A percentile compares a stretch with the other conserved stretches of the same genome.
These are phyloP conservation scores for Panaeolus papilionaceus DNA, from an alignment of 768 basidiomycete species.

Conservation along the genomic window DNA sequence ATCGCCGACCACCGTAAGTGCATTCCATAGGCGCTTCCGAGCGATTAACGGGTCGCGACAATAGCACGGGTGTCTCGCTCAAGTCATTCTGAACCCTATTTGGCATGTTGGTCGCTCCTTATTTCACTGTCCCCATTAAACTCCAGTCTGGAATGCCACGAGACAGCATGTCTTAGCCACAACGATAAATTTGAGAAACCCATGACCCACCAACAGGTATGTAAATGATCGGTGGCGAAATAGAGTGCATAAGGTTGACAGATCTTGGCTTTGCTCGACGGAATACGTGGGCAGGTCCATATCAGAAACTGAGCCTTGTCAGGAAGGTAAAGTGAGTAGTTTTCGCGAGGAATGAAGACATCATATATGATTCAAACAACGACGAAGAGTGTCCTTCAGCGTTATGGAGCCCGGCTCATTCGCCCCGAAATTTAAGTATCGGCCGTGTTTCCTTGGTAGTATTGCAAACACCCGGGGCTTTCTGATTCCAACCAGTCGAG, in stretches of 20 bases:
- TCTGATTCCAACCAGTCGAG: background rate
- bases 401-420: background rate
- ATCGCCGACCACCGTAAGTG: background rate
- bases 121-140: background rate
- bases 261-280: background rate
- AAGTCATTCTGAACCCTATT: background rate
- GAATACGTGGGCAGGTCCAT: background rate
- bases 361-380: background rate
- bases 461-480: background rate
- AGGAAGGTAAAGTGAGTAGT: too few species aligned
- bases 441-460: background rate
- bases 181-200: background rate
- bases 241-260: slow-evolving; percentile 8
- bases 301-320: background rate
- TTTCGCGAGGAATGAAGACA: background rate
- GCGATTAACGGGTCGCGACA: background rate
- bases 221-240: background rate
- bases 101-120: background rate
- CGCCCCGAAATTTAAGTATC: background rate
- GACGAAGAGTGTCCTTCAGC: background rate
- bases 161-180: background rate
- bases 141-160: background rate
- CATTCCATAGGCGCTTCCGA: slow-evolving; percentile 11
- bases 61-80: background rate
- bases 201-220: background rate